Conservation (phyloP, 2,329 filamentous ascomycete species). For the Domatiomyces catenatus region DNA sequence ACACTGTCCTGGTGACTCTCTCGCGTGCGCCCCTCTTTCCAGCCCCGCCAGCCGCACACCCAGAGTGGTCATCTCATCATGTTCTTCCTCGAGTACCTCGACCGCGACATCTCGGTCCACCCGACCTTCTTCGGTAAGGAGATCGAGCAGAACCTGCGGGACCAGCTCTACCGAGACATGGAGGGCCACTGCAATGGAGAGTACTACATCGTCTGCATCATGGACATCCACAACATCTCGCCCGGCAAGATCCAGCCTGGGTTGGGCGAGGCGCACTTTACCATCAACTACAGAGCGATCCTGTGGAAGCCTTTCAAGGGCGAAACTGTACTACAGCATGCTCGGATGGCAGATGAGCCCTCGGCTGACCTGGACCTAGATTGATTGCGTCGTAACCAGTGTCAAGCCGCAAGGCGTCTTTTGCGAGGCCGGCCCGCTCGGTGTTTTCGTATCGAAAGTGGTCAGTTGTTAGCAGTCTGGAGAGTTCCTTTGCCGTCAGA, state of each 20-base stretch:
- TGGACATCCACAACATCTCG: slow-evolving; percentile 90
- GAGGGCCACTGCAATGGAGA: slow-evolving; percentile 90
- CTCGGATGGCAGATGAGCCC: neutral
- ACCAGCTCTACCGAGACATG: slow-evolving; percentile 78
- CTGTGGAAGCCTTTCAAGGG: slow-evolving; percentile 97
- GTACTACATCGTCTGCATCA: slow-evolving; percentile 95
- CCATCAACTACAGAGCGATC: slow-evolving; percentile 84
- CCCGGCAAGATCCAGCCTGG: slow-evolving; percentile 85
- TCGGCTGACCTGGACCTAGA: slow-evolving; percentile 35
- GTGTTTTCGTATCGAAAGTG: slow-evolving; percentile 37
- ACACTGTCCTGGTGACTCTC: neutral
- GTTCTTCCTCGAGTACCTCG: slow-evolving; percentile 98
- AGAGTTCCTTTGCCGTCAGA: slow-evolving; percentile 4
- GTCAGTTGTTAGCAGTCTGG: slow-evolving; percentile 1
- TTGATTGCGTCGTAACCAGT: slow-evolving; percentile 83
- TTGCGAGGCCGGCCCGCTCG: slow-evolving; percentile 33
- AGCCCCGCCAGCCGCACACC: neutral
- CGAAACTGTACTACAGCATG: slow-evolving; percentile 59
- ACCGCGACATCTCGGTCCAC: slow-evolving; percentile 86
- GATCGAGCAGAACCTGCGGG: slow-evolving; percentile 80
- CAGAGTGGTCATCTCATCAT: slow-evolving; percentile 38
- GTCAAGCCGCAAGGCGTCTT: slow-evolving; percentile 84
- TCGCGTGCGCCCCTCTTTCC: neutral
- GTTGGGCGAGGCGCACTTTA: slow-evolving; percentile 85
- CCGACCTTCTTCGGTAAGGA: slow-evolving; percentile 93